A percentile compares a stretch with the other conserved stretches of the same genome.
Evolutionary conservation across 768 basidiomycete species (phyloP).

Genomic region (Dentipellis sp.): DNA sequence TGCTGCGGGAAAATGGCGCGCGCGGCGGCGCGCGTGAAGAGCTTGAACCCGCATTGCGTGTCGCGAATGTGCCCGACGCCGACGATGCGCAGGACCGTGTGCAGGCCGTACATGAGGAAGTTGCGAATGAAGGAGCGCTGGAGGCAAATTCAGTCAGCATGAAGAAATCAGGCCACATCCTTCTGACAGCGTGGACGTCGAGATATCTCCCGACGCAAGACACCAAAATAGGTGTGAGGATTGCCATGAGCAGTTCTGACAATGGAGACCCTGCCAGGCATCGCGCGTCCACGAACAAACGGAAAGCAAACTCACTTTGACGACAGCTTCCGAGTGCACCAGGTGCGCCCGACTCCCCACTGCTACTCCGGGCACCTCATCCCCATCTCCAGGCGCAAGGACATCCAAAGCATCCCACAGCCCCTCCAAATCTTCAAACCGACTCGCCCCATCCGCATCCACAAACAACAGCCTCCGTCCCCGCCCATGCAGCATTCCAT

Average conservation of each 20-base stretch:
- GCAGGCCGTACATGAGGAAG: conserved; percentile 89
- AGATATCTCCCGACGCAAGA: neutral
- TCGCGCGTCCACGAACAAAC: too few species aligned
- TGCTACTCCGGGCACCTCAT: conserved; percentile 51
- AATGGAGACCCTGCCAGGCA: too few species aligned
- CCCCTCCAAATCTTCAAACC: conserved; percentile 75
- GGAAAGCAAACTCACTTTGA: conserved; percentile 52
- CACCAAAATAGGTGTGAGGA: too few species aligned
- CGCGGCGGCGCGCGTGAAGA: conserved; percentile 80
- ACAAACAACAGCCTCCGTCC: conserved; percentile 81
- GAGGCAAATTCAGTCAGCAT: neutral
- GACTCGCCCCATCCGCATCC: conserved; percentile 90
- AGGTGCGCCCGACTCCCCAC: conserved; percentile 90
- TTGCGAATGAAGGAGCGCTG: conserved; percentile 87
- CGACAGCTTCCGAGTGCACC: conserved; percentile 86
- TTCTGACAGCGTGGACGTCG: too few species aligned
- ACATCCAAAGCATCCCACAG: conserved; percentile 70
- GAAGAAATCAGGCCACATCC: neutral
- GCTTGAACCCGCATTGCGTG: conserved; percentile 97
- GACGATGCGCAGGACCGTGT: conserved; percentile 79
- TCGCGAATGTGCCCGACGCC: conserved; percentile 88
- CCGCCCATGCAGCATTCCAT: conserved; percentile 79
- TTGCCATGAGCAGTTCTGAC: too few species aligned
- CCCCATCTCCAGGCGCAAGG: conserved; percentile 35
- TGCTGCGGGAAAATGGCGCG: conserved; percentile 77